These are phyloP conservation scores for Candolleomyces eurysporus DNA, from an alignment of 768 basidiomycete genomes.

Conservation along the genomic window DNA sequence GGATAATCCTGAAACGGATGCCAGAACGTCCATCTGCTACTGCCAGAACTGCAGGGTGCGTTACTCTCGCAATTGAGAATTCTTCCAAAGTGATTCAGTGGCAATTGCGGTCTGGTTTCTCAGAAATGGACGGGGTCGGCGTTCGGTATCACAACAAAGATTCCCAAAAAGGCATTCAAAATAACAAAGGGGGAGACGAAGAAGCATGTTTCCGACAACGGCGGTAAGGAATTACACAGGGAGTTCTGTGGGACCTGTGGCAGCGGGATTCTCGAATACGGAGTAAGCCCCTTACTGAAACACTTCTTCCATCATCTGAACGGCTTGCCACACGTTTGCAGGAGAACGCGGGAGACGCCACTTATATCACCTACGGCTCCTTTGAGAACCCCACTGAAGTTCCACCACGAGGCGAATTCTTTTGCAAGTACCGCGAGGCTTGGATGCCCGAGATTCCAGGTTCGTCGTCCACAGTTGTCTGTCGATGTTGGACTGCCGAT, in stretches of 20 bases:
- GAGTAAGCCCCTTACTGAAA: constrained; percentile 6
- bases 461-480: constrained; percentile 6
- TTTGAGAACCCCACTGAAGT: constrained; percentile 13
- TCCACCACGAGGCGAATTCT: constrained; percentile 17
- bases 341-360: constrained; percentile 15
- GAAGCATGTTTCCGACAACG: constrained; percentile 14
- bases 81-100: background rate
- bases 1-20: constrained; percentile 9
- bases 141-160: constrained; percentile 17
- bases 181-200: constrained; percentile 9
- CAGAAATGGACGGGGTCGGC: constrained; percentile 19
- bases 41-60: constrained; percentile 17
- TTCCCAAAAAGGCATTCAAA: constrained; percentile 12
- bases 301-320: background rate
- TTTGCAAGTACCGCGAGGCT: constrained; percentile 14
- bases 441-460: constrained; percentile 18
- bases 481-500: background rate
- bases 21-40: constrained; percentile 16
- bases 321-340: background rate
- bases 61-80: background rate
- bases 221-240: constrained; percentile 13
- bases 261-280: constrained; percentile 15
- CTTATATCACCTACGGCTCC: constrained; percentile 14
- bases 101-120: background rate
- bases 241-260: constrained; percentile 17